These are phyloP conservation scores for Metschnikowia rubicola DNA, from an alignment of 805 yeast genomes.

Conservation along the genomic window DNA sequence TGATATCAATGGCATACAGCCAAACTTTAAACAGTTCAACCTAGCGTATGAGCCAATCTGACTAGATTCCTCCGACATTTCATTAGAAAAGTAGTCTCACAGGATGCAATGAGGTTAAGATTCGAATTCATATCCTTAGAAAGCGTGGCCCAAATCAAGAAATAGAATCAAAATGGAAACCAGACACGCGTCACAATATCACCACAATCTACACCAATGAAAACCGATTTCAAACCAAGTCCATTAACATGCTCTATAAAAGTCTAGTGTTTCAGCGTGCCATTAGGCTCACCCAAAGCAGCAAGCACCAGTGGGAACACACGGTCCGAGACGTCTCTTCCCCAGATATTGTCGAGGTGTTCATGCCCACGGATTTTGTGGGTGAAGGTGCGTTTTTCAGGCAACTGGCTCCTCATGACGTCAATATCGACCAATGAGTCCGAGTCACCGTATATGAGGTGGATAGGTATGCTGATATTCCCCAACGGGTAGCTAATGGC, in stretches of 20 bases:
- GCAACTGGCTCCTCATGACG: constrained; percentile 67
- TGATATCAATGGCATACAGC: no score
- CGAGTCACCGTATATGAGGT: constrained; percentile 70
- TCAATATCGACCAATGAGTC: constrained; percentile 88
- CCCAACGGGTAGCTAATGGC: constrained; percentile 40
- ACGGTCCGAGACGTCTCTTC: constrained; percentile 48
- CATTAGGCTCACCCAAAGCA: constrained; percentile 10
- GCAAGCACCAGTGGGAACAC: constrained; percentile 34
- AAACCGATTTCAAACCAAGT: no score
- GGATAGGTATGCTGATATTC: constrained; percentile 58
- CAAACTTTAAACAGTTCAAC: no score
- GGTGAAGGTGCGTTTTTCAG: constrained; percentile 46
- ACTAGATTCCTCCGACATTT: no score
- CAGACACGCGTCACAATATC: no score
- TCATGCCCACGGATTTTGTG: constrained; percentile 70
- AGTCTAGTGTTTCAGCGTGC: not conserved
- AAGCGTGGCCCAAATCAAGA: no score
- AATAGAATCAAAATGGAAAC: no score
- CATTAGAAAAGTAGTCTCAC: no score
- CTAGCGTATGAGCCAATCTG: no score
- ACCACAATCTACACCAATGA: no score
- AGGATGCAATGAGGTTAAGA: no score
- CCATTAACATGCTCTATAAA: not conserved
- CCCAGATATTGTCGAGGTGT: constrained; percentile 91
- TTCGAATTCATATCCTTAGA: no score